phyloP scores from a whole-genome alignment of 2,329 filamentous ascomycete genomes.

The Aureobasidium melanogenum region DNA sequence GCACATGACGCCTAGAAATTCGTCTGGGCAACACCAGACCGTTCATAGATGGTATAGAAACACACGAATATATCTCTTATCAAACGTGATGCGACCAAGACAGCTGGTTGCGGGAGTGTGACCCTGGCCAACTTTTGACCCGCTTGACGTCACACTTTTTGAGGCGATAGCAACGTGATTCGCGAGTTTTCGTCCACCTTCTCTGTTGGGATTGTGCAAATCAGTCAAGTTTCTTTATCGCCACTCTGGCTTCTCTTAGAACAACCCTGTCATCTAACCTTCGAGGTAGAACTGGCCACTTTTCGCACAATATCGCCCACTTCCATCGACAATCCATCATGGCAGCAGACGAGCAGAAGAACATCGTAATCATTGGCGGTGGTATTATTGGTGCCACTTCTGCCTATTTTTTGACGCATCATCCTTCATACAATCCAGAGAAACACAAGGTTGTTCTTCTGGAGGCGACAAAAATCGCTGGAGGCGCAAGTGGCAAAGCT shows the following conservation, averaged over 20 bases:
- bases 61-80: too few species aligned
- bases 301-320: not conserved
- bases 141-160: conserved; percentile 9
- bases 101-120: not conserved
- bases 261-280: not conserved
- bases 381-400: conserved; percentile 89
- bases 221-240: not conserved
- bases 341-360: conserved; percentile 21
- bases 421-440: conserved; percentile 67
- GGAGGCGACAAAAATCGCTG: conserved; percentile 76
- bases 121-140: not conserved
- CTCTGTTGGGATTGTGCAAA: conserved; percentile 1
- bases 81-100: not conserved
- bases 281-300: not conserved
- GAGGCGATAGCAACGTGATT: not conserved
- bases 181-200: conserved; percentile 7
- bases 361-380: conserved; percentile 50
- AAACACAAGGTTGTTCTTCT: conserved; percentile 75
- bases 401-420: conserved; percentile 83
- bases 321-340: conserved; percentile 18
- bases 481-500: conserved; percentile 91
- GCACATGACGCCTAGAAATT: conserved; percentile 9
- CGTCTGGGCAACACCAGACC: too few species aligned
- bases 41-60: not conserved
- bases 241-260: conserved; percentile 6